phyloP scores from a whole-genome alignment of 257 asterid genomes.

The Misopates orontium region DNA sequence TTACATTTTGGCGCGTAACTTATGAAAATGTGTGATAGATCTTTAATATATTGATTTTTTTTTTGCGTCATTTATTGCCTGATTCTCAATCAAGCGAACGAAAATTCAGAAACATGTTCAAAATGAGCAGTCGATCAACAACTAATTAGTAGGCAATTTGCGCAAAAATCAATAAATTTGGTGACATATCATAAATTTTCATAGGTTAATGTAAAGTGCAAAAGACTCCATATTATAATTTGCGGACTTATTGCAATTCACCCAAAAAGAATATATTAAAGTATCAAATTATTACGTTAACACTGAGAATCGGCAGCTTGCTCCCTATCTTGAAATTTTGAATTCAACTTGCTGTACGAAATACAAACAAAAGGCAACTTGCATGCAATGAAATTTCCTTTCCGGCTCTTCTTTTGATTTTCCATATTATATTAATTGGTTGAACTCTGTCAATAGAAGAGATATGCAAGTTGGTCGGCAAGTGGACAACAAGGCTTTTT shows the following conservation, averaged over 20 bases:
- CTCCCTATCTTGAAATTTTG: conserved; percentile 2
- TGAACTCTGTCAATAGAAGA: conserved; percentile 11
- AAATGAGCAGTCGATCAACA: too few relatives aligned
- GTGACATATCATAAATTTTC: too few relatives aligned
- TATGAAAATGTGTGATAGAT: too few relatives aligned
- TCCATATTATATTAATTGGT: neutral
- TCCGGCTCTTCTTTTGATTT: neutral
- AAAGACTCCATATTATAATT: too few relatives aligned
- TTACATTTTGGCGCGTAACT: too few relatives aligned
- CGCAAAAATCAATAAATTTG: too few relatives aligned
- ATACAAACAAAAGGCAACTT: conserved; percentile 34
- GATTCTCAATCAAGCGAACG: too few relatives aligned
- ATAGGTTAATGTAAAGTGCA: too few relatives aligned
- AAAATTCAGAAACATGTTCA: too few relatives aligned
- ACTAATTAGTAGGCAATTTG: too few relatives aligned
- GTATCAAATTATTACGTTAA: neutral
- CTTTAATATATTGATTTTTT: too few relatives aligned
- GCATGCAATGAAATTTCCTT: conserved; percentile 22
- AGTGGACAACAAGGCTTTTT: conserved; percentile 44
- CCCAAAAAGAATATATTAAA: neutral
- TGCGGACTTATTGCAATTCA: neutral
- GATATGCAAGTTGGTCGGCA: conserved; percentile 39
- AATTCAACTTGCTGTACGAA: conserved; percentile 44
- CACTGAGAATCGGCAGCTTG: conserved; percentile 20
- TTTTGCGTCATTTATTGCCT: too few relatives aligned